Evolutionary conservation across 2,329 filamentous ascomycete species (phyloP).

Genomic region (Cordyceps fumosorosea): DNA sequence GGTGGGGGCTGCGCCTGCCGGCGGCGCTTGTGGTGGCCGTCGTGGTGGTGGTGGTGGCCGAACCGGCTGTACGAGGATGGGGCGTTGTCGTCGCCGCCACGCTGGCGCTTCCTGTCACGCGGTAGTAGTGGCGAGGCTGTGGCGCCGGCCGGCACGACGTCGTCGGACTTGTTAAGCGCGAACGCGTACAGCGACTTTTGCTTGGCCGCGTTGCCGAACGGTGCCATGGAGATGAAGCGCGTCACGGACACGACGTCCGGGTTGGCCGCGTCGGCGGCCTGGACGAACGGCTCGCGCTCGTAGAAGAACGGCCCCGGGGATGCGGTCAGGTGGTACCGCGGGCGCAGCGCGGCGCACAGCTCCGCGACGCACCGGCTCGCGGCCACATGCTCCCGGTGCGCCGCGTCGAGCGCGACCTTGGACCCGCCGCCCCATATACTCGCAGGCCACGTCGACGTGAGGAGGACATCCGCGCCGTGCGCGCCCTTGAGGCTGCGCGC

Average conservation of each 20-base stretch:
- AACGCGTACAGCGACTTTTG: slow-evolving; percentile 79
- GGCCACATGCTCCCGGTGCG: slow-evolving; percentile 40
- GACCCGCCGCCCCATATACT: slow-evolving; percentile 60
- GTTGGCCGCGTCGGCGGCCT: slow-evolving; percentile 40
- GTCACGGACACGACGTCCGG: slow-evolving; percentile 57
- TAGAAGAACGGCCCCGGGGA: slow-evolving; percentile 64
- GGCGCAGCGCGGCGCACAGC: slow-evolving; percentile 71
- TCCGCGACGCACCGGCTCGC: slow-evolving; percentile 67
- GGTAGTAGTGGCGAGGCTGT: slow-evolving; percentile 73
- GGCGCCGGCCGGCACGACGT: slow-evolving; percentile 59
- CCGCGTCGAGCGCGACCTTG: slow-evolving; percentile 50
- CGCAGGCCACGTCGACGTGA: slow-evolving; percentile 82
- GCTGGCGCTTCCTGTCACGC: slow-evolving; percentile 51
- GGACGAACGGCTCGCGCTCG: slow-evolving; percentile 89
- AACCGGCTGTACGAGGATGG: slow-evolving; percentile 41
- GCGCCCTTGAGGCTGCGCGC: slow-evolving; percentile 69
- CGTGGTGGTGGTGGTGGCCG: slow-evolving; percentile 32
- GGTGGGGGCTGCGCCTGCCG: slow-evolving; percentile 52
- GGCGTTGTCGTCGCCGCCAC: slow-evolving; percentile 27
- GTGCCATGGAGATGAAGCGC: slow-evolving; percentile 83
- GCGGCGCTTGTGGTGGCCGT: slow-evolving; percentile 31
- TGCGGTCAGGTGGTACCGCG: slow-evolving; percentile 82
- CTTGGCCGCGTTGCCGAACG: slow-evolving; percentile 68
- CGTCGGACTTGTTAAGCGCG: slow-evolving; percentile 58
- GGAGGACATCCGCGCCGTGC: slow-evolving; percentile 74